A percentile compares a stretch with the other conserved stretches of the same genome.
phyloP scores from a whole-genome alignment of 2,329 filamentous ascomycete species.

The Neonectria hederae region DNA sequence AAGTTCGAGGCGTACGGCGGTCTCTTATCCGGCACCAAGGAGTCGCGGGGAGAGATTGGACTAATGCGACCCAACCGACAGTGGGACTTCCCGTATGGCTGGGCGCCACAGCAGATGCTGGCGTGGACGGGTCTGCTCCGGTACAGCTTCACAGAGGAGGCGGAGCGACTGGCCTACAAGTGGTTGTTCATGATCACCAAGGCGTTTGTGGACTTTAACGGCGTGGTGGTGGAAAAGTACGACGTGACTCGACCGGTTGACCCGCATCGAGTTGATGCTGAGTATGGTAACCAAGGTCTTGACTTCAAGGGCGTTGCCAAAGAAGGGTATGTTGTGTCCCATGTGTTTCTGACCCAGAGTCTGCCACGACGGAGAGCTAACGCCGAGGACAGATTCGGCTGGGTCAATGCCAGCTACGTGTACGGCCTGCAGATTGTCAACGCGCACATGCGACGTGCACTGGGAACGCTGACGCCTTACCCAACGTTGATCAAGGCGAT shows the following conservation, averaged over 20 bases:
- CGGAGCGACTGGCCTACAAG: conserved; percentile 89
- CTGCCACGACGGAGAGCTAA: conserved; percentile 39
- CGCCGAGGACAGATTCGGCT: conserved; percentile 77
- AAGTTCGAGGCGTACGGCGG: conserved; percentile 90
- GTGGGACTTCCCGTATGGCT: conserved; percentile 98
- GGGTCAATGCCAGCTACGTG: conserved; percentile 98
- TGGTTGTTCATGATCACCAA: conserved; percentile 99
- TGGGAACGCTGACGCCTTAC: conserved; percentile 88
- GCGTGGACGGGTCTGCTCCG: conserved; percentile 93
- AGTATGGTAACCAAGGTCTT: conserved; percentile 96
- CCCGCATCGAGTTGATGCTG: conserved; percentile 92
- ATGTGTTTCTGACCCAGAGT: not conserved
- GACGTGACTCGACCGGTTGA: conserved; percentile 91
- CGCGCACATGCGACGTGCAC: conserved; percentile 86
- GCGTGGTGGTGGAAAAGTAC: conserved; percentile 98
- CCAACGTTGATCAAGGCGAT: conserved; percentile 81
- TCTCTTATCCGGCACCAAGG: conserved; percentile 86
- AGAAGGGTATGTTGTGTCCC: conserved; percentile 74
- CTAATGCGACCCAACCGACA: conserved; percentile 91
- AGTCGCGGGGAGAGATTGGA: conserved; percentile 82
- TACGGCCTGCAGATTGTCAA: conserved; percentile 90
- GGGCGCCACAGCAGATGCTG: conserved; percentile 98
- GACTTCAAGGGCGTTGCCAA: conserved; percentile 96
- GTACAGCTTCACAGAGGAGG: conserved; percentile 91
- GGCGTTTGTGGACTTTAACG: conserved; percentile 98